phyloP scores from a whole-genome alignment of 495 filamentous ascomycete species.

The Aspergillus taichungensis region DNA sequence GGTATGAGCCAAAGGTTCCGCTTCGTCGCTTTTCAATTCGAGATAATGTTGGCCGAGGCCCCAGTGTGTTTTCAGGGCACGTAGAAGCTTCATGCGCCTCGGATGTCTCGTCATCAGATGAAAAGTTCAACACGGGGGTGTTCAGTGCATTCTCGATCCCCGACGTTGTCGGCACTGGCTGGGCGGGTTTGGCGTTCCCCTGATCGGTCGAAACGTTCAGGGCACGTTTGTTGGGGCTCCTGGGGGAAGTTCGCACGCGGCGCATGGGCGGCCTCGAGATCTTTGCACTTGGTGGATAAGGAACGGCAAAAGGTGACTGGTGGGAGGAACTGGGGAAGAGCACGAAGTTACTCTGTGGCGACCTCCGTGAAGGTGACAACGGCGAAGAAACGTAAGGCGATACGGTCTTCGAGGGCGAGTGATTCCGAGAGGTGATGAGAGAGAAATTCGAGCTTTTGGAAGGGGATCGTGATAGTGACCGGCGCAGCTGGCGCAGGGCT shows the following conservation, averaged over 20 bases:
- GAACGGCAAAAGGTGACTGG: conserved; percentile 43
- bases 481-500: conserved; percentile 66
- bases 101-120: conserved; percentile 25
- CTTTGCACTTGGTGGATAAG: conserved; percentile 44
- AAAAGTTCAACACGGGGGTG: conserved; percentile 29
- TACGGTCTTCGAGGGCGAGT: conserved; percentile 41
- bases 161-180: conserved; percentile 22
- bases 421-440: conserved; percentile 47
- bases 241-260: conserved; percentile 55
- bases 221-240: conserved; percentile 67
- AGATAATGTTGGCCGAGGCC: conserved; percentile 36
- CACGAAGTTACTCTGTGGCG: conserved; percentile 37
- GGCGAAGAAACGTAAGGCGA: conserved; percentile 41
- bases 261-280: conserved; percentile 40
- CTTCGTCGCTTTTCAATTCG: conserved; percentile 41
- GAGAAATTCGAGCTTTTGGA: conserved; percentile 66
- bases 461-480: conserved; percentile 79
- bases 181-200: conserved; percentile 53
- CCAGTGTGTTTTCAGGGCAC: conserved; percentile 37
- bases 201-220: conserved; percentile 60
- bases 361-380: conserved; percentile 40
- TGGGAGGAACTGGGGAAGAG: conserved; percentile 39
- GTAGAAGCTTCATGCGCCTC: conserved; percentile 37
- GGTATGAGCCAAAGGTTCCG: conserved; percentile 37
- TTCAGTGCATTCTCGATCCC: conserved; percentile 50